Conservation (phyloP, 495 filamentous ascomycete species). For the Tuber brumale region DNA sequence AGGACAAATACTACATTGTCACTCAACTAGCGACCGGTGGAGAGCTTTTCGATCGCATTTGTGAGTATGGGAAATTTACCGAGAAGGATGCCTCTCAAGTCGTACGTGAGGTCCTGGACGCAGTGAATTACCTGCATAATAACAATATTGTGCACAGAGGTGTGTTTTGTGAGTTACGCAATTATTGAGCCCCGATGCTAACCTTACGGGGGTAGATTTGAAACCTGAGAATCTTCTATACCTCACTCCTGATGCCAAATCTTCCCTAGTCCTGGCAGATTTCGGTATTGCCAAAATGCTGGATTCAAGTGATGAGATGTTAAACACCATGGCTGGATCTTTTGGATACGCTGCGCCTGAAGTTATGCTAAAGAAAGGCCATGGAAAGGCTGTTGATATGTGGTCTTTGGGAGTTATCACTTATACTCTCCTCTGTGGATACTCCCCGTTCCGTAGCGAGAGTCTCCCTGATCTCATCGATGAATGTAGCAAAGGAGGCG, state of each 20-base stretch:
- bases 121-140: constrained; percentile 88
- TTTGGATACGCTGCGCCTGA: constrained; percentile 98
- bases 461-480: constrained; percentile 90
- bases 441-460: constrained; percentile 95
- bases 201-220: constrained; percentile 58
- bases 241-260: constrained; percentile 65
- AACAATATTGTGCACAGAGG: constrained; percentile 97
- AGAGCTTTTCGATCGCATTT: constrained; percentile 97
- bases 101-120: constrained; percentile 88
- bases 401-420: constrained; percentile 99
- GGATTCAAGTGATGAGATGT: constrained; percentile 76
- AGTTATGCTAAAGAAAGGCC: constrained; percentile 95
- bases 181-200: constrained; percentile 12
- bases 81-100: constrained; percentile 98
- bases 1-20: constrained; percentile 99
- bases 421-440: constrained; percentile 97
- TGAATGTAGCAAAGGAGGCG: constrained; percentile 79
- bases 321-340: constrained; percentile 97
- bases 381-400: constrained; percentile 99
- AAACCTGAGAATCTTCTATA: constrained; percentile 99
- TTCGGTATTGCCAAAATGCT: constrained; percentile 99
- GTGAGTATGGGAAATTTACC: constrained; percentile 96
- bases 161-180: constrained; percentile 42
- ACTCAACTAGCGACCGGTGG: constrained; percentile 93
- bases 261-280: constrained; percentile 86